Evolutionary conservation across 306 rosid genomes (phyloP).

Genomic region (Geum urbanum): DNA sequence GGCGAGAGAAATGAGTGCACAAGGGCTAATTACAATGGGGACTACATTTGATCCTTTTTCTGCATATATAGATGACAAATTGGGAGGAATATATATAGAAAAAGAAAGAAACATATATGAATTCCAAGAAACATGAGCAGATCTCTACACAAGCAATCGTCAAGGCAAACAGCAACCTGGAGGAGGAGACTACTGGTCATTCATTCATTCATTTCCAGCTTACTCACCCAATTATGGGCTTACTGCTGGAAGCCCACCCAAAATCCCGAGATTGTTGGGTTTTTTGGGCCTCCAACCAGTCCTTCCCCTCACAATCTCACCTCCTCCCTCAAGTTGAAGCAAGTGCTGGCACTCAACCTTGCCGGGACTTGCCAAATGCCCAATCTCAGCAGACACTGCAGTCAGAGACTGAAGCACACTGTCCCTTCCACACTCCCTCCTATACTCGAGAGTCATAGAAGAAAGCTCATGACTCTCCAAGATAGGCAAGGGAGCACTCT

Average conservation of each 20-base stretch:
- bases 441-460: slow-evolving; percentile 76
- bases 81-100: slow-evolving; percentile 32
- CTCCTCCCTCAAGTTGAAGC: slow-evolving; percentile 82
- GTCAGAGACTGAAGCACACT: slow-evolving; percentile 85
- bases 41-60: slow-evolving; percentile 29
- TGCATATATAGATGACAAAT: slow-evolving; percentile 30
- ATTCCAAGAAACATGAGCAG: slow-evolving; percentile 54
- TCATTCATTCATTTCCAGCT: slow-evolving; percentile 29
- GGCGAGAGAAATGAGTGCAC: slow-evolving; percentile 14
- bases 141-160: slow-evolving; percentile 36
- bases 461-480: slow-evolving; percentile 90
- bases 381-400: slow-evolving; percentile 53
- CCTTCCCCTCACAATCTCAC: slow-evolving; percentile 86
- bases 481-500: slow-evolving; percentile 93
- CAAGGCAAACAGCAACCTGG: background rate
- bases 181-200: slow-evolving; percentile 18
- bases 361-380: slow-evolving; percentile 47
- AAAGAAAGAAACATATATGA: slow-evolving; percentile 25
- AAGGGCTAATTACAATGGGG: slow-evolving; percentile 64
- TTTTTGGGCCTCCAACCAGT: slow-evolving; percentile 89
- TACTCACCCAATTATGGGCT: slow-evolving; percentile 20
- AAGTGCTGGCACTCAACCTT: slow-evolving; percentile 82
- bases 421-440: slow-evolving; percentile 99
- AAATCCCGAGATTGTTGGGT: slow-evolving; percentile 39
- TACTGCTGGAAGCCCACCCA: slow-evolving; percentile 53